These are phyloP conservation scores for Deakozyma indianensis DNA, from an alignment of 805 yeast genomes.

Conservation along the genomic window DNA sequence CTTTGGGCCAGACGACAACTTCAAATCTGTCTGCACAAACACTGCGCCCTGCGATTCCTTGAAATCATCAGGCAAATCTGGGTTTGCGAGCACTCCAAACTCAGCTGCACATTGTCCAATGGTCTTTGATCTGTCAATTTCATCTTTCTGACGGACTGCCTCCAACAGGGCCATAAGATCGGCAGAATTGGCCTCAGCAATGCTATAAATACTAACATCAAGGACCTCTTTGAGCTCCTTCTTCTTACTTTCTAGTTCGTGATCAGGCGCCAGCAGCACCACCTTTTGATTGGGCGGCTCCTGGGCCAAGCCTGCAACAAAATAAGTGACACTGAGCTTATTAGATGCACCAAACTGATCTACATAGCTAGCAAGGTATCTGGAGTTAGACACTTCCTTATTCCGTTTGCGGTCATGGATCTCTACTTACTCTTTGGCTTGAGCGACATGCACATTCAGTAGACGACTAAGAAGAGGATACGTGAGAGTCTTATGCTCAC, in stretches of 20 bases:
- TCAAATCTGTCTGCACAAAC: not conserved
- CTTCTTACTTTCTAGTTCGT: not conserved
- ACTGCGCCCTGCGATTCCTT: not conserved
- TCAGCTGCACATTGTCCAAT: not conserved
- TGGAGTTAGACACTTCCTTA: too few species aligned
- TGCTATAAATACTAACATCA: not conserved
- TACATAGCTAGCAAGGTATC: too few species aligned
- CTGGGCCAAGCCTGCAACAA: not conserved
- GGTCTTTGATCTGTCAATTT: not conserved
- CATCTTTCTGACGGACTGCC: not conserved
- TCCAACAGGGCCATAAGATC: not conserved
- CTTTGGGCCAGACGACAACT: not conserved
- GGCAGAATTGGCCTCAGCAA: not conserved
- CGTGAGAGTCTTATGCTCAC: not conserved
- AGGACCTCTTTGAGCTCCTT: not conserved
- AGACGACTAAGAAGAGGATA: not conserved
- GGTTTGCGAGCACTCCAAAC: not conserved
- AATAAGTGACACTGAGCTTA: not conserved
- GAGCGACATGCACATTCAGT: not conserved
- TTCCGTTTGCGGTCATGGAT: too few species aligned
- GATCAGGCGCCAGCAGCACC: not conserved
- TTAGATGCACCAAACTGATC: not conserved
- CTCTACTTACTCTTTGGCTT: not conserved
- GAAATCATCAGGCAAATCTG: not conserved
- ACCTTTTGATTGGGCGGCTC: not conserved